Percentiles rank a stretch among this genome's conserved stretches.
These are phyloP conservation scores for Choiromyces venosus DNA, from an alignment of 495 filamentous ascomycete species.

Conservation along the genomic window DNA sequence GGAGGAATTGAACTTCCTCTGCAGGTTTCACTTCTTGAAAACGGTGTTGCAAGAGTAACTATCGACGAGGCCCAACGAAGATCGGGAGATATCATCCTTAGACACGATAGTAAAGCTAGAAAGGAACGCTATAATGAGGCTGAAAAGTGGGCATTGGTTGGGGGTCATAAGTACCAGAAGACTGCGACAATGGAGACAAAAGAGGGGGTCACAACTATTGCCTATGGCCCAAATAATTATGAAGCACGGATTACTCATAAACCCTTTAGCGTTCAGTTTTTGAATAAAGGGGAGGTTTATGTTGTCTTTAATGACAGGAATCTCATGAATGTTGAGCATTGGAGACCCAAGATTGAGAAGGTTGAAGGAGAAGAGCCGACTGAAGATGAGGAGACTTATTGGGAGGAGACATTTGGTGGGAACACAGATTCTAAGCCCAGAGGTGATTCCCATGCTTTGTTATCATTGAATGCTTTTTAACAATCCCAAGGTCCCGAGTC, in stretches of 20 bases:
- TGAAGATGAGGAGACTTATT: constrained; percentile 85
- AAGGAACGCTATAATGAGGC: constrained; percentile 94
- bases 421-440: constrained; percentile 89
- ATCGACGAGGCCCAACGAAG: constrained; percentile 85
- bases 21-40: constrained; percentile 78
- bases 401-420: constrained; percentile 93
- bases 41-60: constrained; percentile 75
- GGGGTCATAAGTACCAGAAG: constrained; percentile 59
- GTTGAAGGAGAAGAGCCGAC: constrained; percentile 46
- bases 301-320: constrained; percentile 83
- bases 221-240: constrained; percentile 69
- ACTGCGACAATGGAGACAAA: constrained; percentile 47
- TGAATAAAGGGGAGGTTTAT: constrained; percentile 73
- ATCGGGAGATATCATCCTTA: constrained; percentile 80
- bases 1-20: constrained; percentile 70
- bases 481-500: constrained; percentile 63
- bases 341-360: constrained; percentile 80
- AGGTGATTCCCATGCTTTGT: constrained; percentile 43
- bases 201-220: constrained; percentile 63
- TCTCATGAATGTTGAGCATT: constrained; percentile 87
- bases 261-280: constrained; percentile 80
- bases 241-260: constrained; percentile 74
- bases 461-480: constrained; percentile 6
- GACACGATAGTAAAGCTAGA: constrained; percentile 73
- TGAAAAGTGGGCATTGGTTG: constrained; percentile 78